Base-by-base conservation (phyloP, 2,329 filamentous ascomycete genomes). In the Colletotrichum navitas region DNA sequence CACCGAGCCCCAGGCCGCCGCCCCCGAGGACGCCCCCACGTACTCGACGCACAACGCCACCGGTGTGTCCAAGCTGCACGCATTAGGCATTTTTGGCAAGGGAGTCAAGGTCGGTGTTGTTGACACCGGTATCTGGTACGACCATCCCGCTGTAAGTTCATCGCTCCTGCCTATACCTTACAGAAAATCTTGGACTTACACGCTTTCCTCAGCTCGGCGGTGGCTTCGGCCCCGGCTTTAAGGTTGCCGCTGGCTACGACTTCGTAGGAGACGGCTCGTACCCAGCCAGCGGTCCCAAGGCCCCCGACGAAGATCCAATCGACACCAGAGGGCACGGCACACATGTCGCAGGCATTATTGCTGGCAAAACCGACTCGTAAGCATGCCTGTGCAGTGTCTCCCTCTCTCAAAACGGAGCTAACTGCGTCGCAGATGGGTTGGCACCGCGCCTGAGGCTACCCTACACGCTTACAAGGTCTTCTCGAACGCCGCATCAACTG, bases 101-200 rank as follows among this genome's bases (percentile, higher is more conserved):
- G 81, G 81, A 7, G 80, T 77, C 16, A 83, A 79, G 55, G 76
- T 84, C 43, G 82, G 81, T n/a, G 77, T 84, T 43, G 78, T 84
- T 41, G 82, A 84, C 61, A 83, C 81, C 1, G 82, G 82, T 0
- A 77, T 83, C 45, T 81, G 82, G 66, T 84, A 84, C 63, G 80
- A 78, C 2, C 82, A 84, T 64, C 75, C 78, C 61, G 79, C 81
- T 41, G 80, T 82, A 76, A 52, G 73, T 71, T 71, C 11, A 24
- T 11, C 26, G 10, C 7, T 32, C 18, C 47, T 1, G 18, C 26
- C n/a, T 7, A 5, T 21, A 8, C 12, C 29, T 29, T 29, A 2
- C 29, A 3, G 12, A 32, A 36, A 26, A 43, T 14, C 24, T 5
- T 24, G 24, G 21, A 47, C 67, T 71, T n/a, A 66, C 11, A 10